Conservation (phyloP, 768 basidiomycete genomes). For the Panaeolus cyanescens region DNA sequence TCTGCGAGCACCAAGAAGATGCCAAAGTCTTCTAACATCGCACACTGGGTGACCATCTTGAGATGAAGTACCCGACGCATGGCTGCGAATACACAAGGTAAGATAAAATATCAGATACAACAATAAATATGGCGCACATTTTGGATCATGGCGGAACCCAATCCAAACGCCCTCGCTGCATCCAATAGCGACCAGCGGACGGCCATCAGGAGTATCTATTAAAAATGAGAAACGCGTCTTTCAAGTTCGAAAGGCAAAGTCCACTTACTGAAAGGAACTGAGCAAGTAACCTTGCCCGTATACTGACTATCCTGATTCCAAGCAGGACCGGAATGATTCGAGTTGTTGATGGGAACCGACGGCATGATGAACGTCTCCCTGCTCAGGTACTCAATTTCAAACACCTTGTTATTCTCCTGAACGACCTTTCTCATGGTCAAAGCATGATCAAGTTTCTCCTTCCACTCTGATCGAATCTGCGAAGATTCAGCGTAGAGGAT, state of each 20-base stretch:
- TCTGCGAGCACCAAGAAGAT: constrained; percentile 96
- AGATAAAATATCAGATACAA: not conserved
- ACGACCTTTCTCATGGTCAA: constrained; percentile 82
- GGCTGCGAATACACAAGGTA: constrained; percentile 45
- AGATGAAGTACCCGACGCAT: constrained; percentile 93
- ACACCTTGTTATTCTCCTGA: constrained; percentile 93
- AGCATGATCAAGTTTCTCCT: constrained; percentile 86
- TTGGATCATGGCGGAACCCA: constrained; percentile 87
- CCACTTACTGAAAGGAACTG: constrained; percentile 84
- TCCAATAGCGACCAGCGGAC: constrained; percentile 88
- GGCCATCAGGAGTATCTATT: constrained; percentile 80
- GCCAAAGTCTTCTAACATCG: constrained; percentile 94
- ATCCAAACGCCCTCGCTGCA: constrained; percentile 98
- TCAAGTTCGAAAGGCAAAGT: not conserved
- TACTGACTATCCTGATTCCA: constrained; percentile 79
- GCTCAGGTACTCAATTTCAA: constrained; percentile 90
- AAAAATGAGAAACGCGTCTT: constrained; percentile 8
- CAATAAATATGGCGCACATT: constrained; percentile 53
- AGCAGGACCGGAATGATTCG: constrained; percentile 42
- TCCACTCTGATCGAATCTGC: constrained; percentile 83
- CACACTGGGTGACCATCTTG: constrained; percentile 92
- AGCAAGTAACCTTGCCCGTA: constrained; percentile 89
- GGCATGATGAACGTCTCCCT: constrained; percentile 86
- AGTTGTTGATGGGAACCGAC: constrained; percentile 47
- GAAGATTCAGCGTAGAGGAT: constrained; percentile 85